Percentiles rank a stretch among this genome's conserved stretches.
Evolutionary conservation across 2,329 filamentous ascomycete genomes (phyloP).

Genomic region (Fusarium hainanense): DNA sequence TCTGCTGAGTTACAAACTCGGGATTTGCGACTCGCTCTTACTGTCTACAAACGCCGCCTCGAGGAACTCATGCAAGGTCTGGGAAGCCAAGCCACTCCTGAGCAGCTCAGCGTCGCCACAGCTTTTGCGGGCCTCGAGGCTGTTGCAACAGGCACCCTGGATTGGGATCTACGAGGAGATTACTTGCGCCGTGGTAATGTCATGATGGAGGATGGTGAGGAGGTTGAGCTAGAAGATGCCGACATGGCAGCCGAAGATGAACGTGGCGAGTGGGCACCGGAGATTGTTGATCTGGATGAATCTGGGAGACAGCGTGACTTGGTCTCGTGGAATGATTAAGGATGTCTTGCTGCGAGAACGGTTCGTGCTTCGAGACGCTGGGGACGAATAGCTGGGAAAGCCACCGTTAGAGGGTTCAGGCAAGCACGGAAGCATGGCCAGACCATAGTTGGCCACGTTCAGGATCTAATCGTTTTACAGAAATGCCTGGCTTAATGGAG

Average conservation of each 20-base stretch:
- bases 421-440: neutral
- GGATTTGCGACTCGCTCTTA: slow-evolving; percentile 60
- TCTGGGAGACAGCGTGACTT: slow-evolving; percentile 63
- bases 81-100: slow-evolving; percentile 49
- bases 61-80: slow-evolving; percentile 58
- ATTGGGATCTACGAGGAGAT: slow-evolving; percentile 66
- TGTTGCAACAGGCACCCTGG: slow-evolving; percentile 53
- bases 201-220: slow-evolving; percentile 65
- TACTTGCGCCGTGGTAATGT: slow-evolving; percentile 61
- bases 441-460: neutral
- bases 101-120: slow-evolving; percentile 58
- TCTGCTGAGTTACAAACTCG: slow-evolving; percentile 47
- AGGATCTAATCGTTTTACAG: neutral
- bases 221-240: slow-evolving; percentile 59
- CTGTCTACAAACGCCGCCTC: slow-evolving; percentile 65
- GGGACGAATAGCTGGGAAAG: neutral
- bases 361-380: neutral
- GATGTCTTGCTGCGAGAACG: slow-evolving; percentile 6
- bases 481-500: neutral
- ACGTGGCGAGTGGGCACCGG: slow-evolving; percentile 64
- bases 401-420: neutral
- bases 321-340: slow-evolving; percentile 59
- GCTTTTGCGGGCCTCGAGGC: slow-evolving; percentile 57
- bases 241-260: slow-evolving; percentile 67
- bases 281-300: slow-evolving; percentile 65